phyloP scores from a whole-genome alignment of 768 basidiomycete species.

The Calvatia gigantea region DNA sequence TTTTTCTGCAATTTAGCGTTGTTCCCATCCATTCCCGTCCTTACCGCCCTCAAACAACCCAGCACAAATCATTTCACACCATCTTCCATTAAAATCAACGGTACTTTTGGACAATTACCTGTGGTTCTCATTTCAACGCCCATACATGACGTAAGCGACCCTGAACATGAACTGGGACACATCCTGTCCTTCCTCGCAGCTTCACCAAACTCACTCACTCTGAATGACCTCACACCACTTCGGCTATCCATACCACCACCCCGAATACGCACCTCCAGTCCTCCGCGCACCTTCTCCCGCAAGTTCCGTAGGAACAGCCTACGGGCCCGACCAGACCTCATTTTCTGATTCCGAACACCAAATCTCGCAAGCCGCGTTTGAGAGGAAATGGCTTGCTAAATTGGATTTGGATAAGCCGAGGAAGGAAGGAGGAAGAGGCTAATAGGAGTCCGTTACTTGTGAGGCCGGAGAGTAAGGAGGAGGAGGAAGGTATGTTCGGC shows the following conservation, averaged over 20 bases:
- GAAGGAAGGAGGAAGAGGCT: slow-evolving; percentile 37
- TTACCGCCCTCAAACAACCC: too few species aligned
- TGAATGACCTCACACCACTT: slow-evolving; percentile 8
- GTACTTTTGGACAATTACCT: too few species aligned
- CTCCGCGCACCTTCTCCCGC: slow-evolving; percentile 48
- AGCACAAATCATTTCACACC: not conserved
- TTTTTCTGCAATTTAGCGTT: too few species aligned
- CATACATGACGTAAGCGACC: too few species aligned
- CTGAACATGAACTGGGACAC: too few species aligned
- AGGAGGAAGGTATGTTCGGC: slow-evolving; percentile 33
- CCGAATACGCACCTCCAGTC: slow-evolving; percentile 46
- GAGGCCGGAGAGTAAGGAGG: slow-evolving; percentile 16
- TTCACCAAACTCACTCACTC: not conserved
- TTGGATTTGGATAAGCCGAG: slow-evolving; percentile 34
- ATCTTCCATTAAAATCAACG: too few species aligned
- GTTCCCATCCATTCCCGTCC: too few species aligned
- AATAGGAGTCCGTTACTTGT: slow-evolving; percentile 36
- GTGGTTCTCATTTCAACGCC: too few species aligned
- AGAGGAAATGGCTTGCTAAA: slow-evolving; percentile 37
- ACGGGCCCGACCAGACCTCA: slow-evolving; percentile 43
- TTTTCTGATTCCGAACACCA: slow-evolving; percentile 40
- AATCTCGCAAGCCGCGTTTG: slow-evolving; percentile 35
- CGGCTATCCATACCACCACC: slow-evolving; percentile 24
- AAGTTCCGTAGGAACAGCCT: slow-evolving; percentile 47
- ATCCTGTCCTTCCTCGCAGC: not conserved